Conservation (phyloP, 176 grass and related monocot species). For the Aegilops sharonensis region DNA sequence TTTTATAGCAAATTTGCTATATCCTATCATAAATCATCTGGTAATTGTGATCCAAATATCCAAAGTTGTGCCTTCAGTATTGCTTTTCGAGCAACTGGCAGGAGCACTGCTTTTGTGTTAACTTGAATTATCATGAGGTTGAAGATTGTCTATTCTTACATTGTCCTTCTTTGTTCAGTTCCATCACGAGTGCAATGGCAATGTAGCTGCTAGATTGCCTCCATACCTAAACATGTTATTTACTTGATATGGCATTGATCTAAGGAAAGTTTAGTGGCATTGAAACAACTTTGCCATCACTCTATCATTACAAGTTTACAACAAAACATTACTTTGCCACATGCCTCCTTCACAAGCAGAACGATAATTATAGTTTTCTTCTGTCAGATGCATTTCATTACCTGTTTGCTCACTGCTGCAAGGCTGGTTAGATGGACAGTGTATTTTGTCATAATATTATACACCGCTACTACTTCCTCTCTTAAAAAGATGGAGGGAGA, state of each 20-base stretch:
- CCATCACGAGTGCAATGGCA: not conserved
- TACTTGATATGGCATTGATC: slow-evolving; percentile 30
- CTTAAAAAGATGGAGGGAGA: not conserved
- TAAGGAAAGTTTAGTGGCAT: slow-evolving; percentile 48
- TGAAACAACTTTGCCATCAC: not conserved
- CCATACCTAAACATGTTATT: not conserved
- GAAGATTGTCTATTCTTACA: not conserved
- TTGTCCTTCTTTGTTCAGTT: not conserved
- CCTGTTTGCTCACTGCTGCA: not conserved
- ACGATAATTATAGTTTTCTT: not conserved
- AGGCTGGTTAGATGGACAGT: not conserved
- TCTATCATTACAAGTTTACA: not conserved
- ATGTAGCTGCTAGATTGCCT: slow-evolving; percentile 7
- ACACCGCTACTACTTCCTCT: not conserved
- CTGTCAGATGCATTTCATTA: slow-evolving; percentile 2
- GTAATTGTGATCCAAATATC: not conserved
- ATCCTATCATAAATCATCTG: not conserved
- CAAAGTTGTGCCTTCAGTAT: not conserved
- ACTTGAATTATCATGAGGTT: not conserved
- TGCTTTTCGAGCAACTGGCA: too few species aligned
- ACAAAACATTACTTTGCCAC: not conserved
- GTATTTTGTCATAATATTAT: not conserved
- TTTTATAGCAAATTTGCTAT: not conserved
- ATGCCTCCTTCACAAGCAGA: not conserved
- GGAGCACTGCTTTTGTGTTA: not conserved